phyloP scores from a whole-genome alignment of 1,139 yeast species.

The Saccharomyces hybrid region DNA sequence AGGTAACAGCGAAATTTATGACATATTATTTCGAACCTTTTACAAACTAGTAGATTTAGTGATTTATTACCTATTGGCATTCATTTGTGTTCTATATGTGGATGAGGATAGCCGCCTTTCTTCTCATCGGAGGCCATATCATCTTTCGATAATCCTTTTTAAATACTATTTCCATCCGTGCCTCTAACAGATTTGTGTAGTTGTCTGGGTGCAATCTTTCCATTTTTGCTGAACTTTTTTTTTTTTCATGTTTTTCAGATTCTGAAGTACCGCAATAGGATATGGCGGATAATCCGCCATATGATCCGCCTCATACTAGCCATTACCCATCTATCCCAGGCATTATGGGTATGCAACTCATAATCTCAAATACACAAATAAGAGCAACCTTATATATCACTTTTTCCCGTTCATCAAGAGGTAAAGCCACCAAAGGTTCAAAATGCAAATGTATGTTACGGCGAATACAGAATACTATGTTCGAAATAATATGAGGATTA shows the following conservation, averaged over 20 bases:
- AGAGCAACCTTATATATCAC: background rate
- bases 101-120: background rate
- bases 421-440: conserved; percentile 27
- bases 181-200: background rate
- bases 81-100: background rate
- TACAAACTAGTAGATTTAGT: too few relatives aligned
- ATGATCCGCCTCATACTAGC: background rate
- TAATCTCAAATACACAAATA: background rate
- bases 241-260: background rate
- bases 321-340: background rate
- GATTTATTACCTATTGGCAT: background rate
- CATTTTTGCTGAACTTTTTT: background rate
- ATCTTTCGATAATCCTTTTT: background rate
- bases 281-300: background rate
- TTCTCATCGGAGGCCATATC: background rate
- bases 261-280: background rate
- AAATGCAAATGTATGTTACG: conserved; percentile 32
- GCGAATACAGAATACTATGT: background rate
- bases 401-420: background rate
- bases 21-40: background rate
- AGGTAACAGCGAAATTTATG: background rate
- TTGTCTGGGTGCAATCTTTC: background rate
- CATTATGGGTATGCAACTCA: background rate
- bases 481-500: background rate
- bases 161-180: background rate